Base-by-base conservation (phyloP, 306 rosid genomes). In the Gleditsia sinensis region DNA sequence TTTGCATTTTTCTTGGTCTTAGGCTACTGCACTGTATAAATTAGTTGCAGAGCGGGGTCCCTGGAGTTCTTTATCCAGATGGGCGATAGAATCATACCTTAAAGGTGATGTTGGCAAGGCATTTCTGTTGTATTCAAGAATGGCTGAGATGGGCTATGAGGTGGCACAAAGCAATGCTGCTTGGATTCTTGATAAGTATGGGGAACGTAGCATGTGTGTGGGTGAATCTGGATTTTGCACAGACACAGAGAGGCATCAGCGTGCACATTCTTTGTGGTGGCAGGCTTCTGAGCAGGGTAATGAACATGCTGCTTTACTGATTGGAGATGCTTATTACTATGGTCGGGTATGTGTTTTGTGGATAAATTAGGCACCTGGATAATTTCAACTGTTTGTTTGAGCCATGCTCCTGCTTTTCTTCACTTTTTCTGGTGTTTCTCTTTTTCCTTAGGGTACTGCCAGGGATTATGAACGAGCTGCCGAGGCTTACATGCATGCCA, bases 141-240 rank as follows among this genome's bases (percentile, higher is more conserved):
- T 94, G 98, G 97, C 97, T 55, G 98, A 94, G 81, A 83, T 94
- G 82, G 98, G 97, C 49, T 94, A 90, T 77, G 98, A 94, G 81
- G 92, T 94, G 58, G 96, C 98, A 23, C 98, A 94, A 74, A 94
- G 98, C 77, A 94, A 94, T 70, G 97, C 98, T 75, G 98, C 98
- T 39, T 94, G 98, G 98, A 94, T 94, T 80, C 96, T 94, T 54
- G 98, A 94, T 84, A 94, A 91, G 83, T 94, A 87, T 77, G 96
- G 95, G 59, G 98, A 91, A 28, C 90, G 80, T 33, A 86, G 94
- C 87, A 75, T 89, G 86, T 89, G 94, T 79, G 42, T 89, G 64
- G 91, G 91, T 55, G 88, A 89, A 62, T 72, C 89, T 67, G 94
- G 89, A 50, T 70, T 81, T 53, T 86, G 94, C 64, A 72, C 85